Base-by-base conservation (phyloP, 257 asterid genomes). In the Scutellaria baicalensis region DNA sequence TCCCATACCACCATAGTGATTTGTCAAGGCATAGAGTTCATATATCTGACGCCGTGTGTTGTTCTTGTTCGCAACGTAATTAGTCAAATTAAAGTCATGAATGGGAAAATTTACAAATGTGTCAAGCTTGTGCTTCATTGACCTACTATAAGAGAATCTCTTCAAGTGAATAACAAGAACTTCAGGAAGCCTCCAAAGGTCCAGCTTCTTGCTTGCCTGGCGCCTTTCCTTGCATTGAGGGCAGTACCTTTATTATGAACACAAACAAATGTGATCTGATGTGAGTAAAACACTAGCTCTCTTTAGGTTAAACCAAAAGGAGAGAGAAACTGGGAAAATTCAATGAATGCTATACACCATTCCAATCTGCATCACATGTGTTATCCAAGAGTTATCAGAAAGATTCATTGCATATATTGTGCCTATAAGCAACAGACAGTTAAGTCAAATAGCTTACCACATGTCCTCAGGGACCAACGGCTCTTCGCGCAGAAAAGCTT, bases 391-490 rank as follows among this genome's bases (percentile, higher is more conserved):
- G 14, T 13, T 16, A 44, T 47, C 45, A 43, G 6, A 52, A n/a
- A 35, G 55, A 44, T 16, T 38, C 13, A 38, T 16, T 35, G 50
- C 6, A 12, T 47, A 33, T 33, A 35, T 44, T 31, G 64, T 1
- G 64, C 13, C 35, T 0, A 36, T 17, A 17, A 63, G 64, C 74
- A 74, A 52, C 74, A 74, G 73, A 27, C 61, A 45, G 6, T 66
- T 23, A 60, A 55, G 61, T 55, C 61, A 75, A 42, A 44, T 47
- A 72, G 77, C 85, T 68, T 73, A 94, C 99, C 99, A 94, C 99
- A 94, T 94, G 78, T 94, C 99, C 80, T 94, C 99, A 18, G 99
- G 99, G 72, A 94, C 99, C 80, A 94, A 81, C 4, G 99, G 99
- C 84, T 94, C 99, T 82, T 94, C 99, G 14, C 97, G 96, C 39